These are phyloP conservation scores for Fusarium neocosmosporiellum DNA, from an alignment of 2,329 filamentous ascomycete genomes.

Conservation along the genomic window DNA sequence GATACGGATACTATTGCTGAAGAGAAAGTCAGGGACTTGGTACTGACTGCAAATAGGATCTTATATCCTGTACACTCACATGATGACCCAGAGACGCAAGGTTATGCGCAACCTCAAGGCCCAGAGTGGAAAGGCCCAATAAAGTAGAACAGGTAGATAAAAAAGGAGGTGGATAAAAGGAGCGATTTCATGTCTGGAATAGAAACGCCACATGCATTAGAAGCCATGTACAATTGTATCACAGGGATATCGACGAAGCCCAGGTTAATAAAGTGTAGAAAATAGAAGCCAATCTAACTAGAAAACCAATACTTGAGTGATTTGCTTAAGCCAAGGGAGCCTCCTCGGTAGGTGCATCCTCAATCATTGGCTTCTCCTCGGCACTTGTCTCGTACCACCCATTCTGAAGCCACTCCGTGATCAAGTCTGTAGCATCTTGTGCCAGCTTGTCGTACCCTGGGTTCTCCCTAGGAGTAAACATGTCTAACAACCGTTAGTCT, in stretches of 20 bases:
- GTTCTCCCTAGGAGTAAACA: conserved; percentile 80
- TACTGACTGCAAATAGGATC: conserved; percentile 60
- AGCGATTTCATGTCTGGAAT: not conserved
- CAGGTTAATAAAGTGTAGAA: conserved; percentile 11
- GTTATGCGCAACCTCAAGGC: conserved; percentile 73
- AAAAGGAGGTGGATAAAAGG: not conserved
- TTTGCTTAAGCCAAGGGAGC: not conserved
- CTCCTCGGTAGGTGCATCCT: conserved; percentile 25
- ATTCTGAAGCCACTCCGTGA: conserved; percentile 72
- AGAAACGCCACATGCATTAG: not conserved
- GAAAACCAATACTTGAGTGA: not conserved
- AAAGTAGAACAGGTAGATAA: not conserved
- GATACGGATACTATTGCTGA: not conserved
- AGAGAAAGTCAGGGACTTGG: not conserved
- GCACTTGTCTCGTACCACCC: conserved; percentile 73
- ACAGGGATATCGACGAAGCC: not conserved
- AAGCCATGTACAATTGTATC: not conserved
- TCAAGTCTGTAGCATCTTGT: conserved; percentile 72
- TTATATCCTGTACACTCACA: conserved; percentile 91
- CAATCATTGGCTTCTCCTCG: conserved; percentile 45
- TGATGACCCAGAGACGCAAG: conserved; percentile 91
- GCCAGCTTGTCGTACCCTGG: conserved; percentile 76
- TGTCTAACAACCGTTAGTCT: conserved; percentile 55
- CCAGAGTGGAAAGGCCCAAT: conserved; percentile 55
- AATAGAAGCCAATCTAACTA: not conserved